Conservation (phyloP, 495 filamentous ascomycete species). For the Diplogelasinospora grovesii region DNA sequence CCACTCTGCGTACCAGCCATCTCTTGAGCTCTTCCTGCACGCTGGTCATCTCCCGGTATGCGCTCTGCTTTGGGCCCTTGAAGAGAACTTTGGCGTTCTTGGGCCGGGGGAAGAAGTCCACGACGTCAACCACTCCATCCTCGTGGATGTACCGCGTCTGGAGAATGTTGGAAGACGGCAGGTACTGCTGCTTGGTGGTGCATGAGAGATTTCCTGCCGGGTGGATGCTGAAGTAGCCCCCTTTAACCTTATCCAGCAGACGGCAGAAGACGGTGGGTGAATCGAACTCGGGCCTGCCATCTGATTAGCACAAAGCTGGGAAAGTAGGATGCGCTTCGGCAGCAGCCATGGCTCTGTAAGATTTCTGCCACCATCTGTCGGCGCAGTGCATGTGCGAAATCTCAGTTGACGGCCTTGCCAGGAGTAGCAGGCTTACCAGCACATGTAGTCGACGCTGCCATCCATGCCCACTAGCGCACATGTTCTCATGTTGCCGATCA, state of each 20-base stretch:
- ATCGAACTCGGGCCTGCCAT: conserved; percentile 57
- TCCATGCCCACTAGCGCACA: conserved; percentile 65
- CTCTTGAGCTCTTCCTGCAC: conserved; percentile 50
- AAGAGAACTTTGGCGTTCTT: conserved; percentile 37
- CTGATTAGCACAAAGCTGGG: too few species aligned
- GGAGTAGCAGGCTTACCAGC: too few species aligned
- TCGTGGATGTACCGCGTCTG: conserved; percentile 67
- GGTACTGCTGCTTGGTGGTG: conserved; percentile 63
- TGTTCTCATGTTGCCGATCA: conserved; percentile 74
- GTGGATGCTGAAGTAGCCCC: conserved; percentile 61
- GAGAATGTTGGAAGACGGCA: conserved; percentile 63
- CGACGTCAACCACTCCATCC: conserved; percentile 60
- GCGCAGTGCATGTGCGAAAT: too few species aligned
- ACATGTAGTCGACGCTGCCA: conserved; percentile 69
- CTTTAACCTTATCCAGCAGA: conserved; percentile 63
- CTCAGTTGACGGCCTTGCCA: too few species aligned
- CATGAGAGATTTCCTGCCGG: conserved; percentile 37
- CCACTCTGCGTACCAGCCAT: conserved; percentile 58
- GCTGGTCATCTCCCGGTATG: conserved; percentile 44
- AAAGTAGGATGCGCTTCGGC: too few species aligned
- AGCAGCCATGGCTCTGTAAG: too few species aligned
- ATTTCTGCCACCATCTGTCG: too few species aligned
- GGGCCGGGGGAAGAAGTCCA: conserved; percentile 66
- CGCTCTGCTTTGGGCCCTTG: conserved; percentile 37
- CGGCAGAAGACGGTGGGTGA: conserved; percentile 61